Base-by-base conservation (phyloP, 192 early-diverging fungal species). In the Coemansia sp. region DNA sequence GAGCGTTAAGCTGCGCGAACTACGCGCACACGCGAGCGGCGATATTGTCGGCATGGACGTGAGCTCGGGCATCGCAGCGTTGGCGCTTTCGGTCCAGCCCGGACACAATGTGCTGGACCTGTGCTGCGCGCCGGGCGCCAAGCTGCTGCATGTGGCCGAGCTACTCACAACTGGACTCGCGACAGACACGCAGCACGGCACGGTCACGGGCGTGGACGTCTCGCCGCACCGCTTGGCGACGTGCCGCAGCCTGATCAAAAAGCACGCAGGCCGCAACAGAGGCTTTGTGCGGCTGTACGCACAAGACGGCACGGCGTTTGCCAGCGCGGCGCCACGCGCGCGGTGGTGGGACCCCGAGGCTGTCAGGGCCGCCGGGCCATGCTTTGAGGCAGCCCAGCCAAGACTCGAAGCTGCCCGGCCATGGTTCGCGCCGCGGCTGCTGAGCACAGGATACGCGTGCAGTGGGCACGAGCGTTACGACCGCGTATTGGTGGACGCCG, bases 171-270 rank as follows among this genome's bases (percentile, higher is more conserved):
- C 22, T 23, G 22, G n/a, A n/a, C n/a, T n/a, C n/a, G n/a, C n/a
- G n/a, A n/a, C n/a, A n/a, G n/a, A n/a, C n/a, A 25, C 4, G 24
- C 14, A 6, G 48, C 27, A 8, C 18, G 97, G 97, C 1, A 91
- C 91, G 0, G 88, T 95, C 4, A 98, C 97, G 0, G 97, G 95
- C 2, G 93, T 98, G 0, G 97, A 98, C 64, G 77, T 97, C 25
- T 86, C 86, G 2, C 22, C 60, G 3, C 82, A 90, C 55, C 82
- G 97, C 9, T 64, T 90, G 29, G 79, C 87, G 5, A 92, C 88
- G 0, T 94, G 92, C 66, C 84, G 86, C 27, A 84, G 78, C 25
- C 50, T 92, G 23, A 31, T 95, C 27, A 87, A 88, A 45, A 94
- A 91, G 19, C 88, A 91, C 85, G 66, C 29, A 55, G 81, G 45